A percentile compares a stretch with the other conserved stretches of the same genome.
phyloP scores from a whole-genome alignment of 2,329 filamentous ascomycete genomes.

The Furcasterigmium sp. region DNA sequence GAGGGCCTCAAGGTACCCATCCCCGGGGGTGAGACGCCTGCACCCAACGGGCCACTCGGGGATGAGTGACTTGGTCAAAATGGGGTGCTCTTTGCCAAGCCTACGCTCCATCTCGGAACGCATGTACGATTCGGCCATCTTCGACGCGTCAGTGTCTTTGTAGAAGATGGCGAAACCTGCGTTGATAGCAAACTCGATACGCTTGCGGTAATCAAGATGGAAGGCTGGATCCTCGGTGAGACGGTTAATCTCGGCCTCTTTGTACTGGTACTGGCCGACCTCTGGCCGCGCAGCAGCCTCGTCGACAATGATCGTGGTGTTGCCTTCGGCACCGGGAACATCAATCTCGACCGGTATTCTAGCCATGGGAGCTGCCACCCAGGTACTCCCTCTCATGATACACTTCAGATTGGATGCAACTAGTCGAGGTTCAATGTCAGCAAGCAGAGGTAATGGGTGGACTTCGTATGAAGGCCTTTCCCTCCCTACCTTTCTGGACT shows the following conservation, averaged over 20 bases:
- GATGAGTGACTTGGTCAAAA: not conserved
- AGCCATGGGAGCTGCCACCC: not conserved
- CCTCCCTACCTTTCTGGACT: not conserved
- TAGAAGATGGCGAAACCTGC: conserved; percentile 1
- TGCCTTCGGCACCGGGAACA: not conserved
- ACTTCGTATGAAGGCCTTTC: too few species aligned
- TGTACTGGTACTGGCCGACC: not conserved
- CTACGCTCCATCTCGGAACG: conserved; percentile 3
- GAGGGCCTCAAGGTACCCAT: not conserved
- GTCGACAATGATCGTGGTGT: not conserved
- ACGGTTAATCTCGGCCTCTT: not conserved
- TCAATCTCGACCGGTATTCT: not conserved
- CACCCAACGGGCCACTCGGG: not conserved
- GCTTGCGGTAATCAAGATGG: conserved; percentile 18
- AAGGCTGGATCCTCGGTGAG: conserved; percentile 4
- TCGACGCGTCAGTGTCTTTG: conserved; percentile 9
- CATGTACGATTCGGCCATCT: conserved; percentile 13
- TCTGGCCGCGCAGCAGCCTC: not conserved
- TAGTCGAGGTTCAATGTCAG: not conserved
- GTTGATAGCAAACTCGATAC: conserved; percentile 20
- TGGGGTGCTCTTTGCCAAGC: conserved; percentile 5
- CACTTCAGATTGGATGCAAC: not conserved
- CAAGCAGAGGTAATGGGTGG: not conserved
- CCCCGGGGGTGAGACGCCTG: not conserved
- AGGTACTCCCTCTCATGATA: not conserved